Evolutionary conservation across 495 filamentous ascomycete species (phyloP), one percentile per base, ranked within the genome.

Genomic region (Penicillium lividum): DNA sequence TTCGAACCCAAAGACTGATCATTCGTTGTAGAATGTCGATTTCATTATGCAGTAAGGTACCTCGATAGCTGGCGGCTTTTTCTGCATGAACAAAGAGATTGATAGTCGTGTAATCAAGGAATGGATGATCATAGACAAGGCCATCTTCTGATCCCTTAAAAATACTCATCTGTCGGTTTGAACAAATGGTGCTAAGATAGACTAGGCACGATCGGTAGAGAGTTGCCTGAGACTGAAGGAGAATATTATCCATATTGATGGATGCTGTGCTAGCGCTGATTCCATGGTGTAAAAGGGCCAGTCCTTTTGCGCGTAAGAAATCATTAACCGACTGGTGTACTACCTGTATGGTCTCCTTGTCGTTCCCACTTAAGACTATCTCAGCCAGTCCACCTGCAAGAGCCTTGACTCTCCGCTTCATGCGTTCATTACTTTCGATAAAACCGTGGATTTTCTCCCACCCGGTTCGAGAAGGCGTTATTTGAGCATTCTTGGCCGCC

Each of bases 321-420:
- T 63, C 61, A 34, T 59, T 63, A 42, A 63, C 61, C 15, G 56
- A 60, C 46, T 64, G 57, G 51, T 64, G 61, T 13, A 64, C 48
- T 7, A 56, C 55, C 45, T 64, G 57, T 16, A 64, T 36, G n/a
- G 27, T 64, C 3, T 54, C 47, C 7, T 54, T 5, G 1, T 40
- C 0, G 13, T 30, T 27, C 5, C 15, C 7, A 25, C 42, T 60
- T 30, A 3, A 33, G 36, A 51, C 34, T 47, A 64, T 44, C 45
- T 60, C 57, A 1, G 54, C 53, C 18, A 64, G 6, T 53, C 61
- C 61, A 54, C 61, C 61, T 27, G 61, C 43, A 30, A 64, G 53
- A 28, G 48, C 51, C 16, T 60, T 55, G 25, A 57, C 25, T 16
- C 31, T 53, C 53, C 27, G 42, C 49, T 43, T 49, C 59, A 61